Evolutionary conservation across 768 basidiomycete genomes (phyloP).

Genomic region (Daedaleopsis nitida): DNA sequence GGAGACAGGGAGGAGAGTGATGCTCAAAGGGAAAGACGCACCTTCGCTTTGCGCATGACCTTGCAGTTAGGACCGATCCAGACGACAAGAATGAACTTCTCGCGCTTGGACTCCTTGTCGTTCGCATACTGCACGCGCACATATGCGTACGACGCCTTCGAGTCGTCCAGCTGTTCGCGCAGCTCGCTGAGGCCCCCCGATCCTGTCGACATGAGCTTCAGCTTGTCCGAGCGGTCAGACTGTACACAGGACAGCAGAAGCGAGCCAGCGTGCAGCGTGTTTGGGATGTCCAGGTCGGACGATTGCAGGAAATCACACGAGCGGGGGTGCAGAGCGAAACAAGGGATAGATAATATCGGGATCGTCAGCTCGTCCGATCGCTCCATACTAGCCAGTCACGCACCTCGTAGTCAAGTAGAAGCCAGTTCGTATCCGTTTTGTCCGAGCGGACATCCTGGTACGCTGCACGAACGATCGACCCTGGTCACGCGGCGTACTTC

Average conservation of each 20-base stretch:
- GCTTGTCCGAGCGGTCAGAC: conserved; percentile 80
- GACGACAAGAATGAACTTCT: conserved; percentile 86
- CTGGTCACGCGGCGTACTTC: conserved; percentile 31
- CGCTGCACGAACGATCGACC: conserved; percentile 46
- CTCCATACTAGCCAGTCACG: conserved; percentile 16
- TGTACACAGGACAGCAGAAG: conserved; percentile 25
- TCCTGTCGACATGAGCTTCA: conserved; percentile 77
- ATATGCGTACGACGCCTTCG: conserved; percentile 83
- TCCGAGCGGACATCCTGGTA: conserved; percentile 86
- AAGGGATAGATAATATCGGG: neutral
- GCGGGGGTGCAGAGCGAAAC: too few species aligned
- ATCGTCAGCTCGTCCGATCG: conserved; percentile 3
- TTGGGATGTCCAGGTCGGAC: too few species aligned
- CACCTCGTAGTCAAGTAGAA: conserved; percentile 87
- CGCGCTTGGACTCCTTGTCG: conserved; percentile 82
- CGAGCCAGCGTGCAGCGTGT: neutral
- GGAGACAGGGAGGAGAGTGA: neutral
- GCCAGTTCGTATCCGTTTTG: conserved; percentile 88
- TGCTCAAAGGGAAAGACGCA: conserved; percentile 34
- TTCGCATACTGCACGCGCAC: conserved; percentile 82
- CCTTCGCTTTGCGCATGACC: conserved; percentile 92
- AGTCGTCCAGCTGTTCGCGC: conserved; percentile 65
- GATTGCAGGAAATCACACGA: too few species aligned
- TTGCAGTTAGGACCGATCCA: conserved; percentile 86
- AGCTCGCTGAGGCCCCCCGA: conserved; percentile 81